Evolutionary conservation across 148 eudicot genomes (phyloP).

Genomic region (Cornus florida): DNA sequence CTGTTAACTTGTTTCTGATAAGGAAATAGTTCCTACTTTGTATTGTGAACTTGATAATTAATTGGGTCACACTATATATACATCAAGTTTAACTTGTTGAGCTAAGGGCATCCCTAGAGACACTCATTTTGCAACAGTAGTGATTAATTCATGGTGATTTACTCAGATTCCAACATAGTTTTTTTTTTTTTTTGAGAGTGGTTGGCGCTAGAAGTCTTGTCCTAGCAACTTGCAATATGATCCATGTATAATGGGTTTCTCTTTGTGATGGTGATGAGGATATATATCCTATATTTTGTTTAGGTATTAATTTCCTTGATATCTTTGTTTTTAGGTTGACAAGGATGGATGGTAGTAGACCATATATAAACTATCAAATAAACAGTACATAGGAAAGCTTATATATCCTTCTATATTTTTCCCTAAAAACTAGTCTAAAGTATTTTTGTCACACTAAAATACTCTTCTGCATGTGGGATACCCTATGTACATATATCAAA

Average conservation of each 20-base stretch:
- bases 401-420: no score
- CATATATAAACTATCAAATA: no score
- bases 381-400: no score
- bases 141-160: not conserved
- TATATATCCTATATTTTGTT: not conserved
- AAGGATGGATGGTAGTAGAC: no score
- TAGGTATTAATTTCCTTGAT: not conserved
- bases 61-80: no score
- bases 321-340: no score
- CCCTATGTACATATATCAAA: not conserved
- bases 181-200: not conserved
- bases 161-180: not conserved
- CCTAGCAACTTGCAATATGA: not conserved
- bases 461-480: not conserved
- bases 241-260: not conserved
- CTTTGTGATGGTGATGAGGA: not conserved
- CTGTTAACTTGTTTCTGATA: not conserved
- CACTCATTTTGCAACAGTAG: not conserved
- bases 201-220: not conserved
- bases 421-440: not conserved
- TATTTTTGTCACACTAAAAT: not conserved
- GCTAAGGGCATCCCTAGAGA: not conserved
- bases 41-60: no score
- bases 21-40: not conserved
- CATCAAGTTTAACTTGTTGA: no score